phyloP scores from a whole-genome alignment of 768 basidiomycete genomes.

The Postia placenta region DNA sequence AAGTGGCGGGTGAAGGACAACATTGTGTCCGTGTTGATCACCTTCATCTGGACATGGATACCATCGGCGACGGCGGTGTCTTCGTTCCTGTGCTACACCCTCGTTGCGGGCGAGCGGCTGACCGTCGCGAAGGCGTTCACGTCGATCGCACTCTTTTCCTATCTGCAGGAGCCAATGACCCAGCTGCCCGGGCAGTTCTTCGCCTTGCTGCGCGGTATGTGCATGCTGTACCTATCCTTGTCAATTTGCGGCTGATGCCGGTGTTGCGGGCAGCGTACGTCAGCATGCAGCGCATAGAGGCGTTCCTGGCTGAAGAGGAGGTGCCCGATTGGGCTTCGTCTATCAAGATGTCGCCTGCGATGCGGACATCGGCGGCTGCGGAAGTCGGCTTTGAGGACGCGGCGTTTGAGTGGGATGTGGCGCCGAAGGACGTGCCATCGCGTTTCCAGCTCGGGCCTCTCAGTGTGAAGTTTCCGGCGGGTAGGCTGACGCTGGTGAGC shows the following conservation, averaged over 20 bases:
- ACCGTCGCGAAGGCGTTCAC: slow-evolving; percentile 83
- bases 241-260: slow-evolving; percentile 7
- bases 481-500: slow-evolving; percentile 51
- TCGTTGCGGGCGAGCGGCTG: slow-evolving; percentile 55
- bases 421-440: slow-evolving; percentile 24
- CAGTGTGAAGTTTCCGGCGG: slow-evolving; percentile 50
- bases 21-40: slow-evolving; percentile 50
- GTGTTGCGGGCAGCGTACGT: slow-evolving; percentile 46
- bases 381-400: slow-evolving; percentile 51
- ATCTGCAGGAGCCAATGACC: slow-evolving; percentile 64
- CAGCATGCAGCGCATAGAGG: slow-evolving; percentile 76
- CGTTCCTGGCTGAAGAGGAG: slow-evolving; percentile 66
- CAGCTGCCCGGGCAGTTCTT: slow-evolving; percentile 58
- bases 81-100: slow-evolving; percentile 62
- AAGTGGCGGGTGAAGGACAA: slow-evolving; percentile 63
- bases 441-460: slow-evolving; percentile 54
- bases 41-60: slow-evolving; percentile 74
- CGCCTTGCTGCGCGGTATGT: slow-evolving; percentile 54
- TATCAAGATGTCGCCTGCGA: slow-evolving; percentile 32
- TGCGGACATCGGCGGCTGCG: slow-evolving; percentile 8
- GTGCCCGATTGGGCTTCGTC: slow-evolving; percentile 76
- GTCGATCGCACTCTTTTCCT: slow-evolving; percentile 67
- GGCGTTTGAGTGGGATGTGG: slow-evolving; percentile 50
- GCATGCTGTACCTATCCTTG: not conserved
- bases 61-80: slow-evolving; percentile 61